Conservation (phyloP, 495 filamentous ascomycete species). For the Hypomontagnella monticulosa region DNA sequence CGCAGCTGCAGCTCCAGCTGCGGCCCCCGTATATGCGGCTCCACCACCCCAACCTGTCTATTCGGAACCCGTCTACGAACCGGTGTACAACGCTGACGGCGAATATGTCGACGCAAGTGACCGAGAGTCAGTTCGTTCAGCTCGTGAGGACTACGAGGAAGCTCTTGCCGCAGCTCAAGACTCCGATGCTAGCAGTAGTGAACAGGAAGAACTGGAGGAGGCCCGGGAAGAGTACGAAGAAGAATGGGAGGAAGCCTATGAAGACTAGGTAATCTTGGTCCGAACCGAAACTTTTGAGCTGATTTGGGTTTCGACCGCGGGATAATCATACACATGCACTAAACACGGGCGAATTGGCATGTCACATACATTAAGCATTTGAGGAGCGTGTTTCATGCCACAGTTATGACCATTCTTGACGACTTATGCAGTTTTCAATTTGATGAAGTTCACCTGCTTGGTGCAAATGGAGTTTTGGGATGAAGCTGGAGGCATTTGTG, state of each 20-base stretch:
- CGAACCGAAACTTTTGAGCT: background rate
- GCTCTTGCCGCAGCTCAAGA: constrained; percentile 48
- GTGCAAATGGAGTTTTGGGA: too few relatives aligned
- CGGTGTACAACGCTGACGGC: constrained; percentile 47
- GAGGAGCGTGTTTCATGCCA: too few relatives aligned
- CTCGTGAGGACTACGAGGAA: constrained; percentile 52
- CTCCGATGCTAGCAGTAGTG: constrained; percentile 55
- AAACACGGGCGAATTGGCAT: background rate
- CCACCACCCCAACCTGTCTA: constrained; percentile 28
- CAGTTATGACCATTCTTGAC: too few relatives aligned
- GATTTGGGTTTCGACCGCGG: background rate
- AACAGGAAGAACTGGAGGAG: constrained; percentile 54
- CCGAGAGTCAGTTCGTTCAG: constrained; percentile 51
- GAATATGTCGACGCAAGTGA: constrained; percentile 53
- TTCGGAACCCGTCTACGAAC: constrained; percentile 38
- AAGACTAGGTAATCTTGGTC: constrained; percentile 45
- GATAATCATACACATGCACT: background rate
- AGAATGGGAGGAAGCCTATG: constrained; percentile 60
- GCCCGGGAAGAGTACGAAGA: constrained; percentile 58
- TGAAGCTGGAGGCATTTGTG: too few relatives aligned
- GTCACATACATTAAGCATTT: background rate
- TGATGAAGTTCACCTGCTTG: too few relatives aligned
- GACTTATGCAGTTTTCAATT: too few relatives aligned
- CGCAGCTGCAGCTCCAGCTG: too few relatives aligned
- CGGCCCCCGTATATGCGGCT: constrained; percentile 40